Evolutionary conservation across 1,139 yeast genomes (phyloP).

Genomic region (Chernovozyma aurita): DNA sequence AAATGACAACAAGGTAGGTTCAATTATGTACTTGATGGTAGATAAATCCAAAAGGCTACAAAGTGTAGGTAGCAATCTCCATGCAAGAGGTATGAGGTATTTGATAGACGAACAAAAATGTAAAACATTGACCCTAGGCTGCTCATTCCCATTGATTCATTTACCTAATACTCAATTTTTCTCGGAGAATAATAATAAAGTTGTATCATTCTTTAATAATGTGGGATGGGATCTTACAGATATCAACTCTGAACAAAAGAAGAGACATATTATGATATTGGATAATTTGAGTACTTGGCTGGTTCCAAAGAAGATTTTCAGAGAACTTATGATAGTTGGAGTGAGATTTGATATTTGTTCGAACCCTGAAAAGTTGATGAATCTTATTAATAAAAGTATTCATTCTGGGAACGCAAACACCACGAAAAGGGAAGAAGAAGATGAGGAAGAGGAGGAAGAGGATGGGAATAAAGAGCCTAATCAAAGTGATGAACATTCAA

Average conservation of each 20-base stretch:
- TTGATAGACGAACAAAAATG: constrained; percentile 44
- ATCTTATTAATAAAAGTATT: constrained; percentile 24
- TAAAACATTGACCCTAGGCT: constrained; percentile 40
- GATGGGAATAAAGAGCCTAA: background rate
- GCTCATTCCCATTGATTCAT: constrained; percentile 48
- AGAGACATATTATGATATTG: constrained; percentile 36
- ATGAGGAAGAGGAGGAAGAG: background rate
- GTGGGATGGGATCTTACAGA: constrained; percentile 35
- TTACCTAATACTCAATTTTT: constrained; percentile 29
- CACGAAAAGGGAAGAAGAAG: background rate
- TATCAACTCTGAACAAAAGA: constrained; percentile 6
- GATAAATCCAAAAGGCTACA: constrained; percentile 54
- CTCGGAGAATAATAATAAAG: constrained; percentile 15
- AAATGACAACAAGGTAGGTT: constrained; percentile 30
- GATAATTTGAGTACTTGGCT: constrained; percentile 41
- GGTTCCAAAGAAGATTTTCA: constrained; percentile 51
- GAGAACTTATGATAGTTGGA: constrained; percentile 58
- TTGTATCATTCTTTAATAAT: constrained; percentile 28
- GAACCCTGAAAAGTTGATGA: constrained; percentile 35
- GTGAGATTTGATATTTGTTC: constrained; percentile 54
- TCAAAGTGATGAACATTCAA: constrained; percentile 7
- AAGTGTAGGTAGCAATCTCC: constrained; percentile 56
- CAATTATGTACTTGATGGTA: constrained; percentile 47
- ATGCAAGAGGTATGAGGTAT: constrained; percentile 52
- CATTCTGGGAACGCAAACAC: background rate